Evolutionary conservation across 257 asterid species (phyloP), one percentile per base, ranked within the genome.

Genomic region (Lavandula angustifolia): DNA sequence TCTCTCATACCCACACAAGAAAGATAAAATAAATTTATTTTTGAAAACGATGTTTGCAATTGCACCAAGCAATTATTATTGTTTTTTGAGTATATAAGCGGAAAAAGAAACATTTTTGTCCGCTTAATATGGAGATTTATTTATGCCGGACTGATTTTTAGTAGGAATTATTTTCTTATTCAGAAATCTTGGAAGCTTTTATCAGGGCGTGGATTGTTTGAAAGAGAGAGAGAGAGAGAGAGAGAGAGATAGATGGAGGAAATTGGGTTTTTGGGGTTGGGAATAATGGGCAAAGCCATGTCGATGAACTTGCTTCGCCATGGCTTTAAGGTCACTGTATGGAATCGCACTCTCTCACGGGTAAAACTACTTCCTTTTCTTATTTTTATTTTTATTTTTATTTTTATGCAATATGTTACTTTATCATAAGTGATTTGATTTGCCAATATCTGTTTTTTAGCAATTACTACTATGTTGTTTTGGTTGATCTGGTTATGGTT

Each of bases 211-310:
- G 58, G 16, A 17, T 60, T 42, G 40, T 42, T 49, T 35, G 40
- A 40, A 49, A 8, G 48, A 47, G 64, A 51, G 7, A 17, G 38
- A 35, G 75, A 13, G 11, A 44, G 18, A 12, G 50, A 12, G 64
- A 29, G 51, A 51, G 44, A 43, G 35, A 32, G 47, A 40, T 59
- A 54, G 62, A 87, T 88, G 98, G 96, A 87, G 75, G 96, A 83
- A 73, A 85, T 92, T 55, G 98, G 96, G 73, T 89, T 92, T 64
- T 71, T 92, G 75, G 98, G 98, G 32, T 72, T 89, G 81, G 98
- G 98, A 22, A 92, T 92, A 66, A 92, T 92, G 98, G 98, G 95
- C 40, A 89, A 85, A 72, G 98, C 98, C 27, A 92, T 92, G 98
- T 80, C 96, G n/a, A 75, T 85, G 79, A 88, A 89, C 82, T 82